Evolutionary conservation across 1,139 yeast species (phyloP).

Genomic region (Nadsonia commutata): DNA sequence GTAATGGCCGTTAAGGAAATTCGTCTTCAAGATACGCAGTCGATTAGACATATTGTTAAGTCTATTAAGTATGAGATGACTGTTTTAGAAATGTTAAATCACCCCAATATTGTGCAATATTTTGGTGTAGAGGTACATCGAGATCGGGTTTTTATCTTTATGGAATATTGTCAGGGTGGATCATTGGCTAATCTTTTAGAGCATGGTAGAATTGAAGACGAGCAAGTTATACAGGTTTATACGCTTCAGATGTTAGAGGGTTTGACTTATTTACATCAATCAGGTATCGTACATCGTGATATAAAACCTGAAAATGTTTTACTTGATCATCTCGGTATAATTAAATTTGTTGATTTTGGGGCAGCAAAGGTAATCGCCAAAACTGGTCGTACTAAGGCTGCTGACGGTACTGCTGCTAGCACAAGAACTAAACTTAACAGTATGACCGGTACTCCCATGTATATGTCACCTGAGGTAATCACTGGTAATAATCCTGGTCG

Average conservation of each 20-base stretch:
- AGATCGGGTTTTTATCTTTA: slow-evolving; percentile 85
- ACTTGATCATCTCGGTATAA: slow-evolving; percentile 81
- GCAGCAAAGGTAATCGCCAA: slow-evolving; percentile 91
- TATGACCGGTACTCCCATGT: slow-evolving; percentile 97
- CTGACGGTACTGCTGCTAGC: slow-evolving; percentile 5
- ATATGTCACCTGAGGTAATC: slow-evolving; percentile 95
- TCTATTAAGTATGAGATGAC: slow-evolving; percentile 94
- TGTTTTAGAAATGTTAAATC: slow-evolving; percentile 83
- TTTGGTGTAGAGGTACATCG: slow-evolving; percentile 96
- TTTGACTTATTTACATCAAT: slow-evolving; percentile 81
- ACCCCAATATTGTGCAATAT: slow-evolving; percentile 91
- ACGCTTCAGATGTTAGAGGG: slow-evolving; percentile 92
- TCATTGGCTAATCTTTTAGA: slow-evolving; percentile 71
- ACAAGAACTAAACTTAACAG: slow-evolving; percentile 27
- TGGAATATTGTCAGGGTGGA: slow-evolving; percentile 98
- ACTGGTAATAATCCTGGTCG: slow-evolving; percentile 58
- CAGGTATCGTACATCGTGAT: slow-evolving; percentile 94
- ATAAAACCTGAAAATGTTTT: slow-evolving; percentile 91
- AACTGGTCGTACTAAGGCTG: slow-evolving; percentile 32
- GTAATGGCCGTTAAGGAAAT: slow-evolving; percentile 96
- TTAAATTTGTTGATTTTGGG: slow-evolving; percentile 93
- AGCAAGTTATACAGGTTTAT: slow-evolving; percentile 80
- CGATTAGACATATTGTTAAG: slow-evolving; percentile 74
- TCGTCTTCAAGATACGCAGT: slow-evolving; percentile 75
- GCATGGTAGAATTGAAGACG: slow-evolving; percentile 93